Base-by-base conservation (phyloP, 768 basidiomycete species). In the Trametes villosa region DNA sequence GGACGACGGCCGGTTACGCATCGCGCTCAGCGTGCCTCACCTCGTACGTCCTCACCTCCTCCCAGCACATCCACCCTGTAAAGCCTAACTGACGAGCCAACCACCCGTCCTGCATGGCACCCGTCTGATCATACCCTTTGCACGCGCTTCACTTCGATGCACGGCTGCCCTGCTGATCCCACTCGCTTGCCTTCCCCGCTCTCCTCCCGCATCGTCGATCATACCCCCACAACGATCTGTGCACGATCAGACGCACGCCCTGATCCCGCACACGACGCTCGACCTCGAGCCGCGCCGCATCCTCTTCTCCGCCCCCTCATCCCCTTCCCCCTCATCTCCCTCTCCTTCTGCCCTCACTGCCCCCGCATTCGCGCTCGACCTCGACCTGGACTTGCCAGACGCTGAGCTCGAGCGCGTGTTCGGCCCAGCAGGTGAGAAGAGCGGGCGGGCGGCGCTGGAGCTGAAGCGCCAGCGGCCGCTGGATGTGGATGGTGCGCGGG, bases 221-320 rank as follows among this genome's bases (percentile, higher is more conserved):
- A 7, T 13, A 34, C 33, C 33, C 33, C 13, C 33, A 7, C 13
- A 7, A 7, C 33, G 8, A 7, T 7, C 13, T 34, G 8, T 34
- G n/a, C 22, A 45, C 11, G 30, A 7, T 15, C 36, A 89, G 86
- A 83, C 81, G 9, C 81, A 70, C 51, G 64, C 77, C 36, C 64
- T 76, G 36, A 77, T 88, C 52, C 63, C 77, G 22, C 62, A 71
- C 1, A 77, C 86, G 3, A 80, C 80, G 0, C 82, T 92, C 9
- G 88, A 91, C 59, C 61, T 92, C n/a, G 88, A 89, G 64, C 76
- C 83, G 0, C 77, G 83, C 20, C 81, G 87, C 17, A 57, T 92
- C 36, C 71, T 84, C 9, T 69, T 92, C 17, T 66, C 87, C 29
- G 86, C 87, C 18, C 47, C 63, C 40, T 22, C 50, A 13, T 8